Base-by-base conservation (phyloP, 208 protist species). In the Blechomonas ayalai region DNA sequence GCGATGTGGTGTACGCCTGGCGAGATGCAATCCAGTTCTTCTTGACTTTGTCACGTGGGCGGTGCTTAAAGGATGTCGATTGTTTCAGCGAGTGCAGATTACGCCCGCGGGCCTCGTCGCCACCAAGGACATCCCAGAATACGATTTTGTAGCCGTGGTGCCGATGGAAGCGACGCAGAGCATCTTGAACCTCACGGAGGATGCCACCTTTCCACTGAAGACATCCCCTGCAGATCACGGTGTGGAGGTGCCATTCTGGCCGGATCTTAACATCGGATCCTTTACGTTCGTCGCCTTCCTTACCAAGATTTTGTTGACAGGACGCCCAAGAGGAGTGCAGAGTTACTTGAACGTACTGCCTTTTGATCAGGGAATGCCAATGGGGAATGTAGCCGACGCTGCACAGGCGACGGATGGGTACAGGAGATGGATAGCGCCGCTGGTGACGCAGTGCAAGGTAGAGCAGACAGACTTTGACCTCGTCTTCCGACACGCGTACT, bases 31-130 rank as follows among this genome's bases (percentile, higher is more conserved):
- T 62, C 85, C 85, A n/a, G 71, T 38, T 23, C 33, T 90, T 58
- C 59, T 94, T 10, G 85, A 94, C 64, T 90, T 90, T 54, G 79
- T 94, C 15, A 90, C 85, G 20, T 94, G 85, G 85, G 74, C 73
- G 2, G 74, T 94, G 18, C 48, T 90, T 18, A 88, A 85, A 50
- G 81, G 81, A 22, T 89, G 73, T 38, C 81, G 85, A 2, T 60
- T 94, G 20, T 94, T 94, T 57, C 74, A 87, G 41, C 77, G 85
- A 1, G 69, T 94, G 32, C 78, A 86, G 58, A 74, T 89, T 57
- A 92, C 80, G 1, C 65, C 76, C 2, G 58, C 58, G 33, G 85
- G 85, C 20, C 71, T 94, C 8, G 63, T 87, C 20, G 76, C 85
- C 9, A 87, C 73, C 8, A 66, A 79, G 46, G 62, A 52, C 35